Evolutionary conservation across 139 green algal species (phyloP).

Genomic region (Nannochloris sp.): DNA sequence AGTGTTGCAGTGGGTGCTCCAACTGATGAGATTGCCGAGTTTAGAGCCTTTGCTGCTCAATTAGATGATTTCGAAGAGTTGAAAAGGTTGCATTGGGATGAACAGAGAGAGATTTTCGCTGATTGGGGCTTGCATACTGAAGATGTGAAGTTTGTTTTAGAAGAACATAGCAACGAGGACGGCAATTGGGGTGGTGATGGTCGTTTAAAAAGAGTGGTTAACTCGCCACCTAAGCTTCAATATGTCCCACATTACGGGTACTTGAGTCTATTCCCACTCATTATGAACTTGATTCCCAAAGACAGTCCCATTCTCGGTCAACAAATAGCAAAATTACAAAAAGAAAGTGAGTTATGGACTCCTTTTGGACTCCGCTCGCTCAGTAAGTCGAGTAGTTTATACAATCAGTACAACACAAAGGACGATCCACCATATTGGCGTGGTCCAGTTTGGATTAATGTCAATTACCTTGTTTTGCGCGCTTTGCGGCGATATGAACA

Average conservation of each 20-base stretch:
- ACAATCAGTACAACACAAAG: conserved; percentile 77
- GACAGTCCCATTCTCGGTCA: conserved; percentile 37
- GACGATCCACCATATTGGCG: conserved; percentile 93
- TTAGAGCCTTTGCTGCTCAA: conserved; percentile 7
- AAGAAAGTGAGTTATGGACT: conserved; percentile 66
- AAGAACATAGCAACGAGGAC: neutral
- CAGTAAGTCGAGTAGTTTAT: conserved; percentile 44
- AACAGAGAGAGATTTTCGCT: conserved; percentile 37
- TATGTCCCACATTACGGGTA: conserved; percentile 85
- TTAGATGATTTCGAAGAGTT: conserved; percentile 49
- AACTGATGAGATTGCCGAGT: conserved; percentile 14
- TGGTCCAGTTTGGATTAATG: conserved; percentile 86
- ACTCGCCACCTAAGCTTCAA: conserved; percentile 24
- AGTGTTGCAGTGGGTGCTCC: conserved; percentile 9
- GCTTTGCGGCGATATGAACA: conserved; percentile 45
- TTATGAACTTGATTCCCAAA: conserved; percentile 72
- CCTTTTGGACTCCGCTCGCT: conserved; percentile 65
- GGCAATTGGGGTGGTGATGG: too few species aligned
- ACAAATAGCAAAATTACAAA: conserved; percentile 52
- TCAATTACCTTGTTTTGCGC: conserved; percentile 85
- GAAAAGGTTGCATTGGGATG: conserved; percentile 64
- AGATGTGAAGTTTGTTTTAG: conserved; percentile 39
- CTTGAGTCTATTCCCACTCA: conserved; percentile 85
- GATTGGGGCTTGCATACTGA: conserved; percentile 92
- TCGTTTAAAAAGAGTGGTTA: neutral